Base-by-base conservation (phyloP, 352 stramenopile species). In the Hyaloperonospora brassicae region DNA sequence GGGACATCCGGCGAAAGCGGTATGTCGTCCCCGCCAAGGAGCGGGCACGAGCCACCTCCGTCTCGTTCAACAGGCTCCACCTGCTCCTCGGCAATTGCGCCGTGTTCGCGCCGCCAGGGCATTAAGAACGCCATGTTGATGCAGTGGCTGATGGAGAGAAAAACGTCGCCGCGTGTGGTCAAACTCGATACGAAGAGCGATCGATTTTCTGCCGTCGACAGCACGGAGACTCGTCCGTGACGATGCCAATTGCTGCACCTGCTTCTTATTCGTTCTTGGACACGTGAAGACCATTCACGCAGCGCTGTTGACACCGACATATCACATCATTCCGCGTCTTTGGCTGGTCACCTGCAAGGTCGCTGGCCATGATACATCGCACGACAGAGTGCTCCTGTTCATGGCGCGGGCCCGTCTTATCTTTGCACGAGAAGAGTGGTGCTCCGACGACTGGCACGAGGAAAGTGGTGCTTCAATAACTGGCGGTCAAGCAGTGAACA, bases 261-360 rank as follows among this genome's bases (percentile, higher is more conserved):
- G 36, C 49, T 57, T 70, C 62, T 70, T 70, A 67, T 64, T 70
- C 27, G 22, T 39, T 22, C 6, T 2, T 45, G 30, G 22, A 25
- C n/a, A 40, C 25, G 8, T 17, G 40, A 53, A 22, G 14, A 34
- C 27, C 27, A 34, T 34, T 34, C 4, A 34, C 27, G 8, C 8
- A 34, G 27, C 27, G 27, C 8, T 34, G 27, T 8, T 34, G 27
- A 34, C 27, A 9, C 27, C 4, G 27, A 9, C 27, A 8, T 9
- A 34, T 34, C 4, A 34, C 17, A 17, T 17, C 17, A 34, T 34
- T 34, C 27, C 4, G 27, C 27, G 27, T 34, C 27, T 34, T 8
- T 34, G 27, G 27, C 8, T 34, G 27, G 8, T 34, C 27, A 34
- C 27, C 27, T 34, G 17, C 27, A 8, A 31, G 17, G 21, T 46